Percentiles rank a stretch among this genome's conserved stretches.
These are phyloP conservation scores for Cadophora malorum DNA, from an alignment of 2,329 filamentous ascomycete genomes.

Conservation along the genomic window DNA sequence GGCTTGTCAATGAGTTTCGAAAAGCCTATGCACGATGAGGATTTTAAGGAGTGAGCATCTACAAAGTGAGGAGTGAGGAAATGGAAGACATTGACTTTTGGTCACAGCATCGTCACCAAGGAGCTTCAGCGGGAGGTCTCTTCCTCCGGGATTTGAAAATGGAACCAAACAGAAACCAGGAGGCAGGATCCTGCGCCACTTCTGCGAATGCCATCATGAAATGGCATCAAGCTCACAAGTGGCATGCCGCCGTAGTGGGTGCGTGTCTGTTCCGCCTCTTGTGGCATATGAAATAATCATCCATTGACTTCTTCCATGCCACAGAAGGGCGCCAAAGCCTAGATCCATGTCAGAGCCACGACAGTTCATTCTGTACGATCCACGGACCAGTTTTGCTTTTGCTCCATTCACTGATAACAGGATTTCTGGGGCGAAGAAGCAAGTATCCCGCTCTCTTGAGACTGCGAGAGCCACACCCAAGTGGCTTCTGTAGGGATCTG, in stretches of 20 bases:
- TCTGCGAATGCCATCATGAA: not conserved
- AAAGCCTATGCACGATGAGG: too few species aligned
- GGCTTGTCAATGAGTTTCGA: too few species aligned
- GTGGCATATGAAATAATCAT: not conserved
- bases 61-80: too few species aligned
- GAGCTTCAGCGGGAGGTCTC: too few species aligned
- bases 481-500: not conserved
- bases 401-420: not conserved
- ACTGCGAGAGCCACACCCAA: not conserved
- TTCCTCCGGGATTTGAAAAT: too few species aligned
- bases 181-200: not conserved
- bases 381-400: not conserved
- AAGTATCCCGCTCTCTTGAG: not conserved
- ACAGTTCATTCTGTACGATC: not conserved
- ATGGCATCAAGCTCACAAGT: not conserved
- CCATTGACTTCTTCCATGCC: not conserved
- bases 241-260: not conserved
- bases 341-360: not conserved
- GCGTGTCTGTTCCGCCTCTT: not conserved
- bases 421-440: not conserved
- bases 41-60: too few species aligned
- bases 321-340: not conserved
- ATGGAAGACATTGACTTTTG: too few species aligned
- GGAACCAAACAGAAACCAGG: too few species aligned
- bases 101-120: too few species aligned